phyloP scores from a whole-genome alignment of 441 rosid species.

The Populus hybrid region DNA sequence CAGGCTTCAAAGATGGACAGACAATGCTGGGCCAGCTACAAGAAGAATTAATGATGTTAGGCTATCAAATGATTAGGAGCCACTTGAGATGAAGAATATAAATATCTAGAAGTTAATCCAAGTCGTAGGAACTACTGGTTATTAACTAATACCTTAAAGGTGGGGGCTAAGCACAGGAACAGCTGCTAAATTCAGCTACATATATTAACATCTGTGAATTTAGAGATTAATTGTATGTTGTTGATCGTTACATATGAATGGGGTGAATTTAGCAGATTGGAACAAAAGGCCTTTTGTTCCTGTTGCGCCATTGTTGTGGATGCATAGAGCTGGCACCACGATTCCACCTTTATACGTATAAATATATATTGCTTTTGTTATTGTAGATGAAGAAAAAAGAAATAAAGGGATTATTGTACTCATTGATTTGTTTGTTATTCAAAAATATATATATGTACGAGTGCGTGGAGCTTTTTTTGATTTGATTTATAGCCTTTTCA shows the following conservation, averaged over 20 bases:
- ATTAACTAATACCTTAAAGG: constrained; percentile 16
- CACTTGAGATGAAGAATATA: constrained; percentile 3
- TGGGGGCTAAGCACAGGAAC: constrained; percentile 57
- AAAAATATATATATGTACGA: constrained; percentile 9
- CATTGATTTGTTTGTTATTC: constrained; percentile 17
- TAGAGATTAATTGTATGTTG: constrained; percentile 4
- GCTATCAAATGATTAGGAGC: constrained; percentile 41
- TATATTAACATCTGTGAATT: constrained; percentile 17
- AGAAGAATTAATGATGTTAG: constrained; percentile 48
- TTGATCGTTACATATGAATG: constrained; percentile 4
- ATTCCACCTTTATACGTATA: constrained; percentile 7
- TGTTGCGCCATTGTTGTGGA: constrained; percentile 35
- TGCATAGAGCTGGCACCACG: constrained; percentile 25
- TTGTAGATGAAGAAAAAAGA: not conserved
- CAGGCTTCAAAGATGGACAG: constrained; percentile 46
- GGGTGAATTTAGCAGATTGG: constrained; percentile 71
- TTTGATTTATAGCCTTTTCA: constrained; percentile 26
- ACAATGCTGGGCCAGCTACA: constrained; percentile 53
- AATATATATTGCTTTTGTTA: not conserved
- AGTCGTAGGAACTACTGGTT: constrained; percentile 9
- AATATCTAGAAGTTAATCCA: not conserved
- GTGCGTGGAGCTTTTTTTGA: constrained; percentile 37
- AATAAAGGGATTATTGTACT: constrained; percentile 20
- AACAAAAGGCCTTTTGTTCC: constrained; percentile 59
- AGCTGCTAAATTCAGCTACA: constrained; percentile 77